A percentile compares a stretch with the other conserved stretches of the same genome.
Evolutionary conservation across 768 basidiomycete species (phyloP).

Genomic region (Calocera cornea): DNA sequence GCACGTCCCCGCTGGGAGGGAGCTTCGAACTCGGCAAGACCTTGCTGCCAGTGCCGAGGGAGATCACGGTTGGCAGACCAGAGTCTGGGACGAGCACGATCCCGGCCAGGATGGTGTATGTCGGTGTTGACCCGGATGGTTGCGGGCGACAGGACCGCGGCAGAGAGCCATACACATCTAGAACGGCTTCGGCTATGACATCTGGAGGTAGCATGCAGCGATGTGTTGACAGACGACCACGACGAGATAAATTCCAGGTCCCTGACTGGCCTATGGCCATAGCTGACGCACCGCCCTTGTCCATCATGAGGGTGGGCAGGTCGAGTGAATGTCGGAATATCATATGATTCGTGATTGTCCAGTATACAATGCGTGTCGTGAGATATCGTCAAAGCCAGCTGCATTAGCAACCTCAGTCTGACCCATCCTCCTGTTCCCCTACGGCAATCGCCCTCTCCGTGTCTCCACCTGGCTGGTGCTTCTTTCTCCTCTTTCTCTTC

Average conservation of each 20-base stretch:
- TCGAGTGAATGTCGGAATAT: not conserved
- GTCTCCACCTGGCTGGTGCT: constrained; percentile 6
- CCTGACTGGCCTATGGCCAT: no score
- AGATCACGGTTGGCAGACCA: constrained; percentile 27
- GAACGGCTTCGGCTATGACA: not conserved
- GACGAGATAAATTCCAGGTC: no score
- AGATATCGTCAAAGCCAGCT: not conserved
- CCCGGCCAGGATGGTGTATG: constrained; percentile 28
- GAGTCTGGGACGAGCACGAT: constrained; percentile 17
- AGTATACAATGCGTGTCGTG: not conserved
- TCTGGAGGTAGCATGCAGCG: not conserved
- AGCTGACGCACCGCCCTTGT: no score
- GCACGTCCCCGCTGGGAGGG: constrained; percentile 53
- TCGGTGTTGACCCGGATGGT: constrained; percentile 5
- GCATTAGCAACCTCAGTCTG: not conserved
- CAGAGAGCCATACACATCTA: not conserved
- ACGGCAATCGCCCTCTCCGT: not conserved
- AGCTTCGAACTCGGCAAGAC: constrained; percentile 55
- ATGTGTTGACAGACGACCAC: not conserved
- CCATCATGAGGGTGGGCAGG: no score
- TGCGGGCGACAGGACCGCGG: not conserved
- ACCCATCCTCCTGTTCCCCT: not conserved
- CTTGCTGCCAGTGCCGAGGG: constrained; percentile 73
- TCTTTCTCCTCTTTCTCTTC: constrained; percentile 12
- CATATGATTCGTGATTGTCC: not conserved